Evolutionary conservation across 805 yeast genomes (phyloP), one percentile per base, ranked within the genome.

Genomic region (Helenozyma baotianmanensis): DNA sequence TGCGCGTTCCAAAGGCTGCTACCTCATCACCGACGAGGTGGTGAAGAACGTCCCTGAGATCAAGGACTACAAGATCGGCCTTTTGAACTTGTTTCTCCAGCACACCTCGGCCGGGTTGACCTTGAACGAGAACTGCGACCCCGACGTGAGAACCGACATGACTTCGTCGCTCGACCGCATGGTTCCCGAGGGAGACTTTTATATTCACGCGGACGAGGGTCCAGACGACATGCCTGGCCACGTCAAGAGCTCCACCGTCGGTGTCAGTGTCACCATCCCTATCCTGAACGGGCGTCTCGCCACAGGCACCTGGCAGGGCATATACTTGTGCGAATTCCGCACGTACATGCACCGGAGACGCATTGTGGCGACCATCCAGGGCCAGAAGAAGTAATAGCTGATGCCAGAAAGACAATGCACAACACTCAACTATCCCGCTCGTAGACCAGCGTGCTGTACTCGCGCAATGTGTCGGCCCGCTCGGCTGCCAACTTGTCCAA

Each of bases 211-310:
- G 10, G 90, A 81, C 34, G 94, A 84, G 56, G 94, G 86, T 1
- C 70, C 83, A 3, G 94, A 85, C 52, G 94, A 84, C 53, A 80
- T 83, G 88, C 85, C 90, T 2, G 83, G 89, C 1, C 94, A 84
- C 54, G 78, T 79, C 32, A 79, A 82, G 51, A 68, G 82, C 13
- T 22, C 42, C 4, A 34, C 47, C 12, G 40, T 48, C 13, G 92
- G 94, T 13, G 80, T 76, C 6, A 67, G 76, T 3, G 59, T 84
- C 17, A 64, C 74, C 3, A 75, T 84, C 26, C 94, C 94, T 2
- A 82, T 84, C 30, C 53, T 68, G 14, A 73, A 82, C 47, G 94
- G 94, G 1, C 53, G 64, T 21, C 59, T 84, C 35, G 80, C 79
- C 1, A 68, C 80, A 0, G 94, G 94, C 2, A 84, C 92, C 0